Evolutionary conservation across 2,329 filamentous ascomycete genomes (phyloP).

Genomic region (Colletotrichum sp.): DNA sequence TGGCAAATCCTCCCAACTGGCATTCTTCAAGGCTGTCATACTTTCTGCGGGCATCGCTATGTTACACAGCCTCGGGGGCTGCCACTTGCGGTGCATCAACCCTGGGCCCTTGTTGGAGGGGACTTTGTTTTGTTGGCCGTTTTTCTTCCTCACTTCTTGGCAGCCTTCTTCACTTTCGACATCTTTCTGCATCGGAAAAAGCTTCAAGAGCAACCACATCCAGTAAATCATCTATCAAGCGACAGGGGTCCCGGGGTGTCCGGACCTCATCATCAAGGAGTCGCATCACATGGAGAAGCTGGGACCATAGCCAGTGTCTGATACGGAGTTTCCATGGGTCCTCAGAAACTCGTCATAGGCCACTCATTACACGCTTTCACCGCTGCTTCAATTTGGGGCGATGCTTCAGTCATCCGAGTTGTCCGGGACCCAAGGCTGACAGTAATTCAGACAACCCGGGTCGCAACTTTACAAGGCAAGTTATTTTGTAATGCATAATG

Average conservation of each 20-base stretch:
- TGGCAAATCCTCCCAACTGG: background rate
- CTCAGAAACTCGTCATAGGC: background rate
- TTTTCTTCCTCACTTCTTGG: background rate
- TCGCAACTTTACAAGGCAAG: background rate
- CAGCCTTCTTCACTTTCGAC: background rate
- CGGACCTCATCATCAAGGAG: background rate
- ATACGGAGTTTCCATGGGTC: background rate
- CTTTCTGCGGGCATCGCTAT: background rate
- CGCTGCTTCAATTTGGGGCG: background rate
- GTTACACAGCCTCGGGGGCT: background rate
- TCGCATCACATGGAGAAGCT: background rate
- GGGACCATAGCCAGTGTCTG: background rate
- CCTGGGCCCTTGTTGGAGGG: background rate
- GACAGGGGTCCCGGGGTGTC: background rate
- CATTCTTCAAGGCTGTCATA: conserved; percentile 9
- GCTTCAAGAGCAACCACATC: background rate
- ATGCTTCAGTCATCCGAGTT: background rate
- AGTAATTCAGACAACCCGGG: background rate
- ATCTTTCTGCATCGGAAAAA: background rate
- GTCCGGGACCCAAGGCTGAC: background rate
- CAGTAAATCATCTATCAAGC: background rate
- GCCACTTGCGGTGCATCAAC: background rate
- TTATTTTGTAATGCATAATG: background rate
- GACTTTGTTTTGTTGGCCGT: background rate
- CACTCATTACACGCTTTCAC: conserved; percentile 2